These are phyloP conservation scores for Trichosporon sp. DNA, from an alignment of 1,284 basidiomycete species.

Conservation along the genomic window DNA sequence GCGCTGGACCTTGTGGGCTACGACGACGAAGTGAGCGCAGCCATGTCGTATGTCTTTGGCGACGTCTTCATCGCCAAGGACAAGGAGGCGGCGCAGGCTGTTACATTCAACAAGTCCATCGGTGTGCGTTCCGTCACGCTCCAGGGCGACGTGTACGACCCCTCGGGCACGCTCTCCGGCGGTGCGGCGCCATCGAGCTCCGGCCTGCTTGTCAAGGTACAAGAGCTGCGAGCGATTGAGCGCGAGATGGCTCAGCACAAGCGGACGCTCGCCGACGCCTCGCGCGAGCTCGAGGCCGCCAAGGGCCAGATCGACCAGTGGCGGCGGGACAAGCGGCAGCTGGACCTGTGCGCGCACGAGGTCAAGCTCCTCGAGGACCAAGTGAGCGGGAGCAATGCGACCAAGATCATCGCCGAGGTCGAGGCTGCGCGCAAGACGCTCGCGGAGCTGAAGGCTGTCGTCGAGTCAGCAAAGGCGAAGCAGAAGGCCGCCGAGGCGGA, in stretches of 20 bases:
- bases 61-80: conserved; percentile 89
- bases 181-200: conserved; percentile 75
- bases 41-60: conserved; percentile 92
- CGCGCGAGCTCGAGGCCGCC: conserved; percentile 56
- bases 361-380: conserved; percentile 77
- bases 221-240: conserved; percentile 66
- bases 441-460: conserved; percentile 59
- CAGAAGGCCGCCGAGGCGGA: conserved; percentile 72
- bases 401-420: conserved; percentile 70
- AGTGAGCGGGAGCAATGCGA: conserved; percentile 80
- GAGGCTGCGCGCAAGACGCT: conserved; percentile 66
- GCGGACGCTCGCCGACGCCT: conserved; percentile 55
- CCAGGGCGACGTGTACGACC: conserved; percentile 94
- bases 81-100: conserved; percentile 76
- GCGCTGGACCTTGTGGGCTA: conserved; percentile 85
- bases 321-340: conserved; percentile 61
- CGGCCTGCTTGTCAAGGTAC: conserved; percentile 76
- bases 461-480: conserved; percentile 65
- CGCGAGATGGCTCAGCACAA: conserved; percentile 58
- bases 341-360: conserved; percentile 88
- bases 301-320: conserved; percentile 63
- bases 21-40: conserved; percentile 73
- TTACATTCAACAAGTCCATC: conserved; percentile 76
- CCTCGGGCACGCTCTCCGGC: conserved; percentile 87
- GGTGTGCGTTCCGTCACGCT: conserved; percentile 81